A percentile compares a stretch with the other conserved stretches of the same genome.
Evolutionary conservation across 305 asterid genomes (phyloP).

Genomic region (Ajuga reptans): DNA sequence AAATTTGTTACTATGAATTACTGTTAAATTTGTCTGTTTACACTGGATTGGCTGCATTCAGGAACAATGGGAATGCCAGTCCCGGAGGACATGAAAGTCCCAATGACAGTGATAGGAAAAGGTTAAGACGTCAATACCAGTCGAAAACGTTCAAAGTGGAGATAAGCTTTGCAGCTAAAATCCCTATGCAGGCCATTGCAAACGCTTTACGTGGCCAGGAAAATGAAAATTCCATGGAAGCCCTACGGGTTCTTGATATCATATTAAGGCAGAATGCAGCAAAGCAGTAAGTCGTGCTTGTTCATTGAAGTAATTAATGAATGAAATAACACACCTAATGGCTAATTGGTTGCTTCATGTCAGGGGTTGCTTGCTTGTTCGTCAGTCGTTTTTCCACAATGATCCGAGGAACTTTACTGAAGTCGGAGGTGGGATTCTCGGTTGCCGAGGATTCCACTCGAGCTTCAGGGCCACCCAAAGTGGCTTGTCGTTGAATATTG

Average conservation of each 20-base stretch:
- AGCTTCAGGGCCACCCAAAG: constrained; percentile 53
- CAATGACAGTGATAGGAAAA: constrained; percentile 45
- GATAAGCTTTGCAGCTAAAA: constrained; percentile 66
- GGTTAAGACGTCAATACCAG: constrained; percentile 45
- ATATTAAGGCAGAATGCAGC: constrained; percentile 88
- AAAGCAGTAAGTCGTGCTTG: constrained; percentile 50
- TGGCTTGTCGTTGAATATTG: constrained; percentile 55
- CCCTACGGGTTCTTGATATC: constrained; percentile 67
- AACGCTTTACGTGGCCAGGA: constrained; percentile 73
- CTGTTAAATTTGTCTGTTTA: neutral
- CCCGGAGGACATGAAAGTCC: constrained; percentile 51
- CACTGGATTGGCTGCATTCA: constrained; percentile 15
- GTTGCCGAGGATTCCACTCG: constrained; percentile 59
- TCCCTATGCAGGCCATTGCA: constrained; percentile 78
- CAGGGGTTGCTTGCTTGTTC: constrained; percentile 60
- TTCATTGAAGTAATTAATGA: neutral
- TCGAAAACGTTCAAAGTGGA: constrained; percentile 74
- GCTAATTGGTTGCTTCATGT: constrained; percentile 14
- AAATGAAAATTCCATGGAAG: constrained; percentile 67
- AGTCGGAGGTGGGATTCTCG: constrained; percentile 52
- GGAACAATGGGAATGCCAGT: constrained; percentile 57
- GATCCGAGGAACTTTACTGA: constrained; percentile 38
- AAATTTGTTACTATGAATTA: neutral
- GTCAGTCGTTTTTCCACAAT: constrained; percentile 52
- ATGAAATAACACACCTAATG: neutral